Evolutionary conservation across 1,284 basidiomycete genomes (phyloP).

Genomic region (Ustilago nuda): DNA sequence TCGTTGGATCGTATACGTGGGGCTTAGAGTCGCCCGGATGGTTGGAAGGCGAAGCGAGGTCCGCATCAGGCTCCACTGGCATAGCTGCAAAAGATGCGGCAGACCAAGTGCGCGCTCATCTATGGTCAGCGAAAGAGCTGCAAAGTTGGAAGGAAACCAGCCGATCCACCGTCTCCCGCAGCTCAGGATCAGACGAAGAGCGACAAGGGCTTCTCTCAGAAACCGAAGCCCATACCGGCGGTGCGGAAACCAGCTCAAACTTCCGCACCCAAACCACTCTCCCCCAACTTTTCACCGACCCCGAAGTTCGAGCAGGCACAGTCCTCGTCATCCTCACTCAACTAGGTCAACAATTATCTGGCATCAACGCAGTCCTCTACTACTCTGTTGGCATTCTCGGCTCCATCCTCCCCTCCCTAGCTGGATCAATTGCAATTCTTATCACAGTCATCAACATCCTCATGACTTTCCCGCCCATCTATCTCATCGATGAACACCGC

Average conservation of each 20-base stretch:
- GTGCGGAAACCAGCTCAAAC: not conserved
- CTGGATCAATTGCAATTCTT: slow-evolving; percentile 55
- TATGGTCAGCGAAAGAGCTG: slow-evolving; percentile 49
- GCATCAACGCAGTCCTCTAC: slow-evolving; percentile 66
- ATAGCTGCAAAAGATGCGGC: slow-evolving; percentile 20
- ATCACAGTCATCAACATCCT: slow-evolving; percentile 75
- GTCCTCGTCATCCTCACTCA: slow-evolving; percentile 60
- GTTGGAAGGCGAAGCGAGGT: slow-evolving; percentile 49
- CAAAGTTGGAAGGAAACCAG: slow-evolving; percentile 30
- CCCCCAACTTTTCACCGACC: slow-evolving; percentile 30
- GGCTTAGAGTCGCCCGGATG: slow-evolving; percentile 60
- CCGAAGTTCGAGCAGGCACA: slow-evolving; percentile 43
- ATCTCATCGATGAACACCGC: slow-evolving; percentile 77
- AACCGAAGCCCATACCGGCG: not conserved
- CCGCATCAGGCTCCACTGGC: not conserved
- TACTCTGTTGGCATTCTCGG: slow-evolving; percentile 65
- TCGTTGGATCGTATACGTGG: slow-evolving; percentile 58
- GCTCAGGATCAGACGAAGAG: slow-evolving; percentile 29
- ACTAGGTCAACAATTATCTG: slow-evolving; percentile 64
- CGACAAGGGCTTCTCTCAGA: slow-evolving; percentile 35
- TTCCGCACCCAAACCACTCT: slow-evolving; percentile 16
- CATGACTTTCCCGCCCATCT: slow-evolving; percentile 83
- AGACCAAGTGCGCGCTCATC: slow-evolving; percentile 25
- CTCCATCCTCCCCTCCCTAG: slow-evolving; percentile 50
- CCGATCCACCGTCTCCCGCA: slow-evolving; percentile 1